Conservation (phyloP, 2,329 filamentous ascomycete species). For the Aspergillus melleus region DNA sequence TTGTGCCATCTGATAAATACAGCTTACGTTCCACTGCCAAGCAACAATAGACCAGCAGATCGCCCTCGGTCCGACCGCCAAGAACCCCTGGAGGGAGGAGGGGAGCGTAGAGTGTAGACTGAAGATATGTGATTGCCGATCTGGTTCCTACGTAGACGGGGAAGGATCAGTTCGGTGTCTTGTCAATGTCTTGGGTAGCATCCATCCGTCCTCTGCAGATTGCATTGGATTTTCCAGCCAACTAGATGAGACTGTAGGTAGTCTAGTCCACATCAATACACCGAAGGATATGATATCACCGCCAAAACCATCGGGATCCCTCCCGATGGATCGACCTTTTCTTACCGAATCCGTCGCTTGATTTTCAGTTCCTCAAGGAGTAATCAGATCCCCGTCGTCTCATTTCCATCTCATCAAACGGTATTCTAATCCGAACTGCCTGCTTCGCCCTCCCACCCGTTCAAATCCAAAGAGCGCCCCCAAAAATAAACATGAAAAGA, state of each 20-base stretch:
- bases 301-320: background rate
- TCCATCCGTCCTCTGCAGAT: background rate
- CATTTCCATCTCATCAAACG: background rate
- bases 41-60: constrained; percentile 14
- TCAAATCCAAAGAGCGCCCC: background rate
- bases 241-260: background rate
- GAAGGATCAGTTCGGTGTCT: background rate
- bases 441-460: background rate
- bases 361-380: background rate
- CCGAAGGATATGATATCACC: background rate
- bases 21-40: constrained; percentile 20
- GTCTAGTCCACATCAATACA: background rate
- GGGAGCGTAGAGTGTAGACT: background rate
- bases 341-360: background rate
- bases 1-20: constrained; percentile 20
- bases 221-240: background rate
- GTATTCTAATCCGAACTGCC: background rate
- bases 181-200: background rate
- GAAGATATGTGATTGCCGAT: background rate
- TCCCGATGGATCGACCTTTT: background rate
- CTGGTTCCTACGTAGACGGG: background rate
- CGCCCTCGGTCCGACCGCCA: background rate
- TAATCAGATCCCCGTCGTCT: background rate
- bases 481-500: background rate
- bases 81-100: background rate